Evolutionary conservation across 139 green algal genomes (phyloP).

Genomic region (Chlamydomonas asymmetrica): DNA sequence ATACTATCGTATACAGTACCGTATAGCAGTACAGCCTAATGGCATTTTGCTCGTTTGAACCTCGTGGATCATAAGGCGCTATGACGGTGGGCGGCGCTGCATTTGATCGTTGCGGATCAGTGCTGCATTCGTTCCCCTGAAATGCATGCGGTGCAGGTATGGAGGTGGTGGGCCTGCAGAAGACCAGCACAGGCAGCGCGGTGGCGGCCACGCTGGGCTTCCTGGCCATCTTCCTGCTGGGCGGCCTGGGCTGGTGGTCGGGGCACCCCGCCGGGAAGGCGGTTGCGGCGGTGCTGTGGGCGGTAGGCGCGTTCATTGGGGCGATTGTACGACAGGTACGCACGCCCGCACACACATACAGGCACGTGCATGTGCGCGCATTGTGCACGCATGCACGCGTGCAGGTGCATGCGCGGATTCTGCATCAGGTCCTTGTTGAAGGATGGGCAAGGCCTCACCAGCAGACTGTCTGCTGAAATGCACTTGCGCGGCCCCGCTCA

Average conservation of each 20-base stretch:
- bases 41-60: too few relatives aligned
- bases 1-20: not conserved
- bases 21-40: not conserved
- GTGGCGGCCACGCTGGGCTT: slow-evolving; percentile 28
- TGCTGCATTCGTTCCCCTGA: not conserved
- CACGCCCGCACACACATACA: too few relatives aligned
- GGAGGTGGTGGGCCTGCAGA: slow-evolving; percentile 55
- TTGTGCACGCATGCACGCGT: too few relatives aligned
- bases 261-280: slow-evolving; percentile 2
- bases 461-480: too few relatives aligned
- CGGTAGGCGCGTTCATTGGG: too few relatives aligned
- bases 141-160: slow-evolving; percentile 54
- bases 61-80: not conserved
- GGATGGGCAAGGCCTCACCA: too few relatives aligned
- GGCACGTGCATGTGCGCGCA: too few relatives aligned
- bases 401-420: too few relatives aligned
- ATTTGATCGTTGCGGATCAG: not conserved
- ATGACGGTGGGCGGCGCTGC: not conserved
- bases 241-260: slow-evolving; percentile 26
- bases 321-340: too few relatives aligned
- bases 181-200: slow-evolving; percentile 29
- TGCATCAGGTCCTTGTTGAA: too few relatives aligned
- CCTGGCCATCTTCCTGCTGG: slow-evolving; percentile 34
- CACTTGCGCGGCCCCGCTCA: too few relatives aligned
- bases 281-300: slow-evolving; percentile 23